These are phyloP conservation scores for Claviceps sp. DNA, from an alignment of 2,329 filamentous ascomycete species.

Conservation along the genomic window DNA sequence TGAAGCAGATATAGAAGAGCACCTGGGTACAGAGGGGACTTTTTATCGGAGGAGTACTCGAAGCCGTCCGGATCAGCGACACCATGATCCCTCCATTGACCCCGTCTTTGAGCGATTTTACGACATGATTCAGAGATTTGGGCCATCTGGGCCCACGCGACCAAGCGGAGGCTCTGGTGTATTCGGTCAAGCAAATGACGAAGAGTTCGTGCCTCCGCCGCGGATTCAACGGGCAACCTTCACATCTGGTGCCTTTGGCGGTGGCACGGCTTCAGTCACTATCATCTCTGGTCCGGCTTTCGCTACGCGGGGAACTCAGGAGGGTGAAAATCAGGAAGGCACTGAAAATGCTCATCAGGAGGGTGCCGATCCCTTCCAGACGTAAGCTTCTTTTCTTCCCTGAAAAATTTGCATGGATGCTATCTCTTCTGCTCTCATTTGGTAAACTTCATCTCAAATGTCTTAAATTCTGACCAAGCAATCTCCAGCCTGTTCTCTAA, in stretches of 20 bases:
- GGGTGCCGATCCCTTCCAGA: conserved; percentile 29
- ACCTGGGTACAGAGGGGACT: conserved; percentile 30
- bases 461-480: conserved; percentile 1
- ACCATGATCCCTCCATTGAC: conserved; percentile 20
- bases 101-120: conserved; percentile 29
- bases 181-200: background rate
- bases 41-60: conserved; percentile 24
- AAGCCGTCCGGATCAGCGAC: conserved; percentile 12
- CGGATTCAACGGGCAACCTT: conserved; percentile 25
- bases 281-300: conserved; percentile 28
- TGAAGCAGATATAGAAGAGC: conserved; percentile 44
- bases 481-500: conserved; percentile 31
- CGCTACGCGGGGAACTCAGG: conserved; percentile 1
- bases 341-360: background rate
- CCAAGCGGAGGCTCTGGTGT: background rate
- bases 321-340: background rate
- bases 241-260: conserved; percentile 22
- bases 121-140: conserved; percentile 29
- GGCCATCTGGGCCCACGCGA: conserved; percentile 4
- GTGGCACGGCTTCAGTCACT: conserved; percentile 34
- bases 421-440: background rate
- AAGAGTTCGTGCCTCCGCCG: conserved; percentile 3
- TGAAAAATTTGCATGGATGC: background rate
- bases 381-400: conserved; percentile 23
- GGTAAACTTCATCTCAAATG: background rate